Evolutionary conservation across 441 rosid species (phyloP), one percentile per base, ranked within the genome.

Genomic region (Hura crepitans): DNA sequence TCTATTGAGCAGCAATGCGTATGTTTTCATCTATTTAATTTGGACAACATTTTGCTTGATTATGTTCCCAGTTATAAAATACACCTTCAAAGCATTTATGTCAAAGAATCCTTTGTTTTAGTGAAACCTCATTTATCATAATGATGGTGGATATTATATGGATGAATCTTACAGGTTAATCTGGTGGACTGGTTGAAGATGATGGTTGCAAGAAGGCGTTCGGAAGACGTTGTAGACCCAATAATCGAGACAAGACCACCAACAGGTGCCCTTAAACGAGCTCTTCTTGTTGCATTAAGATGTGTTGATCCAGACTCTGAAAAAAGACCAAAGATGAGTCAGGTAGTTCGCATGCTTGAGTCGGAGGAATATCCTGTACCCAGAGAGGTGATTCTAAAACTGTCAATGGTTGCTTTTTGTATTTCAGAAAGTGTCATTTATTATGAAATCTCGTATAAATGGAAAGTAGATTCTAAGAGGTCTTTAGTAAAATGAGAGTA

Each of bases 341-440:
- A 94, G 85, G 97, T 90, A 39, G 97, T 83, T n/a, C 88, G 96
- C n/a, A 94, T 94, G 99, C 96, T 92, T 0, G 97, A 92, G 83
- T 87, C 94, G 3, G 93, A 92, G 72, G 99, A 90, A 51, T 85
- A 88, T 80, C 97, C 97, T 5, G 70, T 89, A 74, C 94, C 88
- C 72, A 87, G 97, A 84, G 97, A 92, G 97, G 97, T 89, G 82
- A 58, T 68, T 71, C 75, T 69, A 35, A 65, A 58, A 23, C 46
- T 57, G 43, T 69, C 46, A 3, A 20, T 20, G 20, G 43, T 0
- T 23, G 25, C 25, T 23, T 12, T 57, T 11, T 0, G 31, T 30
- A 11, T 11, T 27, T 12, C 55, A 27, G 1, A 27, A 14, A 56
- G 33, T 50, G 10, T 5, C 11, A 50, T n/a, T 9, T 42, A 42